Percentiles rank a stretch among this genome's conserved stretches.
Evolutionary conservation across 2,329 filamentous ascomycete species (phyloP).

Genomic region (Aspergillus clavatus): DNA sequence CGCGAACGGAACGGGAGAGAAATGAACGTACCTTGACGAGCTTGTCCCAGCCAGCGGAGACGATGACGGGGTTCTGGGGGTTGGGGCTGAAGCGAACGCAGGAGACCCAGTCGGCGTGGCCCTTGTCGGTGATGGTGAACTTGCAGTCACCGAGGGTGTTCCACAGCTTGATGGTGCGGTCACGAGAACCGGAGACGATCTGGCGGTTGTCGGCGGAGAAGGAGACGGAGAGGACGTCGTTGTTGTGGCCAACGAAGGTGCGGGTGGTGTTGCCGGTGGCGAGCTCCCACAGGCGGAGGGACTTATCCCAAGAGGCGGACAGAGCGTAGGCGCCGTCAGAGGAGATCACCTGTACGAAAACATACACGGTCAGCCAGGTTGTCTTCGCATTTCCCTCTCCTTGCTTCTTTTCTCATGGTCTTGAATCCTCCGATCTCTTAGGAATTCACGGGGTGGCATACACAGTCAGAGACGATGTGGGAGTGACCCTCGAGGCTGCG

Average conservation of each 20-base stretch:
- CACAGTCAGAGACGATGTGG: conserved; percentile 99
- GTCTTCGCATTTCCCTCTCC: conserved; percentile 7
- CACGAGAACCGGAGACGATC: conserved; percentile 97
- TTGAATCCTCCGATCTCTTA: background rate
- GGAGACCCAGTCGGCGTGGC: conserved; percentile 99
- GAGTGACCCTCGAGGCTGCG: conserved; percentile 98
- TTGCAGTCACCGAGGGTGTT: conserved; percentile 99
- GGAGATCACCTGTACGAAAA: conserved; percentile 75
- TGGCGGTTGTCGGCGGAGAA: conserved; percentile 99
- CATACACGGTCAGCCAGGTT: conserved; percentile 27
- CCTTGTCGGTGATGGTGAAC: conserved; percentile 99
- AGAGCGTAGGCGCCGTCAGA: conserved; percentile 99
- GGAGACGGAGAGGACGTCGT: conserved; percentile 98
- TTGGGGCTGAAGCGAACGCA: conserved; percentile 99
- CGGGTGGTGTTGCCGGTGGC: conserved; percentile 94
- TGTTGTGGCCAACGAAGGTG: conserved; percentile 98
- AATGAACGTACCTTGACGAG: conserved; percentile 84
- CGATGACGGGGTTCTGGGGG: conserved; percentile 99
- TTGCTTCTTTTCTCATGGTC: no score
- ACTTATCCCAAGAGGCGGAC: conserved; percentile 99
- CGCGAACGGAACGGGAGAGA: conserved; percentile 1
- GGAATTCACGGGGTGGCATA: conserved; percentile 54
- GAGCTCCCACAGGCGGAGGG: conserved; percentile 98
- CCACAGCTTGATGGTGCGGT: conserved; percentile 99
- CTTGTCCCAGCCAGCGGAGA: conserved; percentile 98